phyloP scores from a whole-genome alignment of 108 stramenopile genomes.

The Aurantiochytrium sp. region DNA sequence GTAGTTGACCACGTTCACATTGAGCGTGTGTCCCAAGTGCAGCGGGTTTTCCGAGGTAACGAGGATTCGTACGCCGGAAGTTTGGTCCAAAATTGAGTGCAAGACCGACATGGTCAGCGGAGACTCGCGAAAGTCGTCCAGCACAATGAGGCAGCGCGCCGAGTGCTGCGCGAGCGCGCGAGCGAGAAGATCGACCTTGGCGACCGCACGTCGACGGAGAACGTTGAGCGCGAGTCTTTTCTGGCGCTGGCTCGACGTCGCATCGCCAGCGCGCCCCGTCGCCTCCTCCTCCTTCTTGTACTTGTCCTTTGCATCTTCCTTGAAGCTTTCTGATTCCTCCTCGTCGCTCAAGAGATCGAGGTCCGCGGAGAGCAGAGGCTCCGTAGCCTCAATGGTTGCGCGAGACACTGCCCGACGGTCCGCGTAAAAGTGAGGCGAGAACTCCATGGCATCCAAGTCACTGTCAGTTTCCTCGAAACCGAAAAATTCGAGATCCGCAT shows the following conservation, averaged over 20 bases:
- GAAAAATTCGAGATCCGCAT: not conserved
- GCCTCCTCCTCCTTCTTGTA: not conserved
- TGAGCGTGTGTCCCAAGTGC: not conserved
- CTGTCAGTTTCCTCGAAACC: too few species aligned
- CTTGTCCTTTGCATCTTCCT: not conserved
- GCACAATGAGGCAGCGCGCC: not conserved
- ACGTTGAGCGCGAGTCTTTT: not conserved
- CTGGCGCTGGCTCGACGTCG: not conserved
- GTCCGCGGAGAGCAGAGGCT: not conserved
- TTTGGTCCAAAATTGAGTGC: not conserved
- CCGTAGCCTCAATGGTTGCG: not conserved
- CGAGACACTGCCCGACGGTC: not conserved
- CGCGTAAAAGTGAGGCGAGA: not conserved
- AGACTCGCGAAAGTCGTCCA: not conserved
- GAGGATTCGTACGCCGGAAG: not conserved
- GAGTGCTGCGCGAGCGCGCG: not conserved
- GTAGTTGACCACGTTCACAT: constrained; percentile 1
- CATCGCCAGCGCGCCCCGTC: not conserved
- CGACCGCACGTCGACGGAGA: not conserved
- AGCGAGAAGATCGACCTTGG: not conserved
- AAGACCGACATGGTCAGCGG: not conserved
- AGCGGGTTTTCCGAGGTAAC: not conserved
- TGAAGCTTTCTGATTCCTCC: not conserved
- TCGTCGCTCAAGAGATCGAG: not conserved
- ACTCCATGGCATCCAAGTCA: not conserved